These are phyloP conservation scores for Stagonosporopsis rhizophila DNA, from an alignment of 2,329 filamentous ascomycete species.

Conservation along the genomic window DNA sequence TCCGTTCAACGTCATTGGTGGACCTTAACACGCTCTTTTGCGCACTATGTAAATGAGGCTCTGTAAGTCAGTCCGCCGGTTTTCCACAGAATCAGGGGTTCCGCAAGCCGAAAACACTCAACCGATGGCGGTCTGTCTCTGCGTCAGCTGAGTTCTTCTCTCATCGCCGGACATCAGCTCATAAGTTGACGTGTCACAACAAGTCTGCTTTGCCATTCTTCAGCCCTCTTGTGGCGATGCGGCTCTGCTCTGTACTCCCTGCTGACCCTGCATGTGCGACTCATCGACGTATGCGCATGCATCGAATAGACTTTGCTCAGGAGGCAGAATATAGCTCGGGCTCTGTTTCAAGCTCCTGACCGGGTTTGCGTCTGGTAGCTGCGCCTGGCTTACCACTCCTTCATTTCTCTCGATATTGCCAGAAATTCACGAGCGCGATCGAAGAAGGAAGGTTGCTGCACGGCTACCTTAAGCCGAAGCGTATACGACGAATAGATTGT, in stretches of 20 bases:
- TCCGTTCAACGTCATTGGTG: not conserved
- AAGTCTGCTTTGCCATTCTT: not conserved
- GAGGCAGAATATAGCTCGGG: not conserved
- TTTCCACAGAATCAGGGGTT: too few species aligned
- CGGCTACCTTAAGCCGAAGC: not conserved
- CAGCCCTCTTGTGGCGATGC: not conserved
- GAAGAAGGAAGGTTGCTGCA: too few species aligned
- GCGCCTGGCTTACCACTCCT: not conserved
- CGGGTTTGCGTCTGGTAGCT: not conserved
- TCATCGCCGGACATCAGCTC: not conserved
- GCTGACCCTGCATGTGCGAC: conserved; percentile 11
- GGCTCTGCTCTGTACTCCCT: conserved; percentile 12
- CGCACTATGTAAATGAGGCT: too few species aligned
- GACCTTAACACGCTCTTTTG: too few species aligned
- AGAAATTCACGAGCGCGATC: not conserved
- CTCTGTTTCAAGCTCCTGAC: not conserved
- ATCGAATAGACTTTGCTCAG: not conserved
- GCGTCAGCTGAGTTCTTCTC: not conserved
- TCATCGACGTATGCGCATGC: not conserved
- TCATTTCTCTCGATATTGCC: not conserved
- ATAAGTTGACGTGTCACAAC: not conserved
- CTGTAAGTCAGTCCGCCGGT: too few species aligned
- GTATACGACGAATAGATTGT: conserved; percentile 1
- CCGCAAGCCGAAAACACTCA: not conserved
- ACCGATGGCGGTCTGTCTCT: not conserved